Percentiles rank a stretch among this genome's conserved stretches.
Evolutionary conservation across 2,329 filamentous ascomycete genomes (phyloP).

Genomic region (Tolypocladium pustulatum): DNA sequence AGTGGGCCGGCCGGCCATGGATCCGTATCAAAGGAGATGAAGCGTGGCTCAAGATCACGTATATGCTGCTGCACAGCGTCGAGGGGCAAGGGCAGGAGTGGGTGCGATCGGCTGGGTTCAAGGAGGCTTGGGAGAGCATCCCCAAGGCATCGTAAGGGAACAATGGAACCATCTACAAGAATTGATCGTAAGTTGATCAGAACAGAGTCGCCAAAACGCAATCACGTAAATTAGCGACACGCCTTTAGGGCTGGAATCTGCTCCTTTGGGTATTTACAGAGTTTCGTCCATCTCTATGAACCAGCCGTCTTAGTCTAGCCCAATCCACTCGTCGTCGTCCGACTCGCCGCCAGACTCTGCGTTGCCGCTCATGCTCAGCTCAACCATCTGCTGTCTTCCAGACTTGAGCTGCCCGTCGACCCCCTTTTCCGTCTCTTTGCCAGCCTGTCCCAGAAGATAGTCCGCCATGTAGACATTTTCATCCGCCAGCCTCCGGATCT

Average conservation of each 20-base stretch:
- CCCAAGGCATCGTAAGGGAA: slow-evolving; percentile 7
- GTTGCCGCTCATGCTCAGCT: slow-evolving; percentile 20
- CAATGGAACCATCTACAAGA: not conserved
- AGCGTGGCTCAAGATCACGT: slow-evolving; percentile 49
- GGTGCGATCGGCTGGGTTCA: slow-evolving; percentile 52
- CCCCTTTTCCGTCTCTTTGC: slow-evolving; percentile 14
- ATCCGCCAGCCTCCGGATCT: slow-evolving; percentile 73
- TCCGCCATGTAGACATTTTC: slow-evolving; percentile 85
- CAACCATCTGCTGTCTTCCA: slow-evolving; percentile 11
- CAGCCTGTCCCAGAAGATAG: slow-evolving; percentile 55
- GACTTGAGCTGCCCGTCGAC: slow-evolving; percentile 10
- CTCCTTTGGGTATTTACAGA: not conserved
- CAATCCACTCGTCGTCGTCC: slow-evolving; percentile 36
- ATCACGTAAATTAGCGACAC: not conserved
- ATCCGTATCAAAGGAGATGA: slow-evolving; percentile 42
- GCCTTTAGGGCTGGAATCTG: not conserved
- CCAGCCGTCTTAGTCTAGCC: slow-evolving; percentile 29
- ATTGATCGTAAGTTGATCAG: not conserved
- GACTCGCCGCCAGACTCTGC: slow-evolving; percentile 23
- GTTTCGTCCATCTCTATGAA: slow-evolving; percentile 2
- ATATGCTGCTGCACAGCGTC: slow-evolving; percentile 53
- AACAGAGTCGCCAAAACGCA: not conserved
- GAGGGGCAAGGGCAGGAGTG: slow-evolving; percentile 43
- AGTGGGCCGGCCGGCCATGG: slow-evolving; percentile 35
- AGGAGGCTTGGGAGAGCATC: slow-evolving; percentile 51